Base-by-base conservation (phyloP, 306 rosid species). In the Prunus salicina region DNA sequence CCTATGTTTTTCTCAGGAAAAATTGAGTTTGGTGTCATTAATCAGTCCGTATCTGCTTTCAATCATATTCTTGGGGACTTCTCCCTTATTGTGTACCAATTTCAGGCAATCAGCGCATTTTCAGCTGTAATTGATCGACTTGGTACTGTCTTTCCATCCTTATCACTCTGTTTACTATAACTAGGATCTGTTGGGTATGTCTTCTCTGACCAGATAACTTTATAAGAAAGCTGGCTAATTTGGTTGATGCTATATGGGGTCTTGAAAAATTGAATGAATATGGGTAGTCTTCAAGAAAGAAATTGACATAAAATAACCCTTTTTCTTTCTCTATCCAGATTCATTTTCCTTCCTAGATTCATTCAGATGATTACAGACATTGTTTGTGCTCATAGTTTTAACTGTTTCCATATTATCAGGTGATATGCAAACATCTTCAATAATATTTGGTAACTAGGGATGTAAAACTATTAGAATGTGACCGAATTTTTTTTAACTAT, bases 21-120 rank as follows among this genome's bases (percentile, higher is more conserved):
- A 86, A 95, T 95, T 70, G 99, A 95, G 88, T 90, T 95, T 83
- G 99, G 99, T 76, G 97, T 95, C 71, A 92, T 95, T 76, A 92
- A 92, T 81, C 99, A 95, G 79, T 95, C 99, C 22, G 96, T 91
- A 71, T 95, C 97, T 76, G 97, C 99, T 82, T 95, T 95, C 76
- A 95, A 86, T 84, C 99, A 95, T 76, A 91, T 95, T 78, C 96
- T 95, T 70, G 89, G 96, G 55, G 99, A 95, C 78, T 90, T 95
- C 64, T 92, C 97, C 83, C 93, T 95, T 78, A 87, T 95, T 45
- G 92, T 95, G 56, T 95, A 89, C 88, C 96, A 92, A 86, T 86
- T 95, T 84, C 97, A 95, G 84, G 85, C 99, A 57, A 87, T 95
- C 58, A 95, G 97, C 50, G 96, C 97, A 77, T 95, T 95, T 88